Percentiles rank a stretch among this genome's conserved stretches.
phyloP scores from a whole-genome alignment of 2,329 filamentous ascomycete species.

The Pezicula neosporulosa region DNA sequence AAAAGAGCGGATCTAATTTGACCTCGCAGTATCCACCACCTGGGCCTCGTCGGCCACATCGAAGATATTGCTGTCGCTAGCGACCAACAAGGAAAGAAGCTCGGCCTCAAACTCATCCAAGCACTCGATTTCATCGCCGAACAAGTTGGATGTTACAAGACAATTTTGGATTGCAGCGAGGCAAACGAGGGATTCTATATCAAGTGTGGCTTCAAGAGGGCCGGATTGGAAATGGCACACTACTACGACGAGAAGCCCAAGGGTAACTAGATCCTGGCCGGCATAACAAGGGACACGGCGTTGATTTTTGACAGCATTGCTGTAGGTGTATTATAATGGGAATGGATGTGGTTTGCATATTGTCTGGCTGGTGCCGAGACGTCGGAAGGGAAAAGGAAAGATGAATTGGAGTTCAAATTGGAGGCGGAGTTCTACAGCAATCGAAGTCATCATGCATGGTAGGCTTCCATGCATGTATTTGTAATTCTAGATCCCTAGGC shows the following conservation, averaged over 20 bases:
- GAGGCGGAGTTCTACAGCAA: too few species aligned
- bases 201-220: conserved; percentile 93
- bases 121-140: conserved; percentile 86
- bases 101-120: conserved; percentile 89
- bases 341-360: too few species aligned
- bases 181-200: conserved; percentile 96
- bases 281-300: too few species aligned
- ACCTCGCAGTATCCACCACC: conserved; percentile 64
- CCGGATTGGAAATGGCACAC: conserved; percentile 94
- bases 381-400: too few species aligned
- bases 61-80: conserved; percentile 96
- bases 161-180: conserved; percentile 93
- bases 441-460: too few species aligned
- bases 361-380: too few species aligned
- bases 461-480: too few species aligned
- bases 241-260: conserved; percentile 60
- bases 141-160: conserved; percentile 93
- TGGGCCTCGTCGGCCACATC: conserved; percentile 88
- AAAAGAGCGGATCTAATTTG: conserved; percentile 9
- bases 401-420: too few species aligned
- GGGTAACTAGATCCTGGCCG: not conserved
- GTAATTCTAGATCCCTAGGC: too few species aligned
- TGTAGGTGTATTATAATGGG: too few species aligned
- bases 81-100: conserved; percentile 96
- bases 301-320: too few species aligned